Evolutionary conservation across 805 yeast species (phyloP).

Genomic region (Candida peoriensis): DNA sequence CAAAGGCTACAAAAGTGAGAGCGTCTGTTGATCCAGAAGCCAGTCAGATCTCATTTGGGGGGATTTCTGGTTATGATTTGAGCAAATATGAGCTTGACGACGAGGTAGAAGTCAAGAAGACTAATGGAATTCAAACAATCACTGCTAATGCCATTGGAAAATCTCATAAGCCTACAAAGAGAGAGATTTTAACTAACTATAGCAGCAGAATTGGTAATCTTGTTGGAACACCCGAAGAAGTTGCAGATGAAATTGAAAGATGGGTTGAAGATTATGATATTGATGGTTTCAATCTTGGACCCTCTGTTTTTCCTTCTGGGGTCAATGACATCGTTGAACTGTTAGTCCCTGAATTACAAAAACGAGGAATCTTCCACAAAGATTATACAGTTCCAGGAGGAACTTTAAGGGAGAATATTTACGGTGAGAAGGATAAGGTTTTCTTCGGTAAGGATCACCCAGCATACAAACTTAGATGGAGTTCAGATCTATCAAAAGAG

Average conservation of each 20-base stretch:
- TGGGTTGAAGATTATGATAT: conserved; percentile 36
- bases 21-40: not conserved
- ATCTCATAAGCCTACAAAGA: conserved; percentile 12
- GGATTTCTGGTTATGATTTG: not conserved
- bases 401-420: conserved; percentile 20
- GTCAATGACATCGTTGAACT: conserved; percentile 33
- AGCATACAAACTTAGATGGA: conserved; percentile 5
- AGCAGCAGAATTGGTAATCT: conserved; percentile 25
- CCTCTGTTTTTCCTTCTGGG: conserved; percentile 31
- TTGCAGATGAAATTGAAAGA: conserved; percentile 34
- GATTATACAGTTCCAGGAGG: conserved; percentile 32
- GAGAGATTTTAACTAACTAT: conserved; percentile 21
- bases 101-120: not conserved
- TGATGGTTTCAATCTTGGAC: conserved; percentile 39
- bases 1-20: conserved; percentile 8
- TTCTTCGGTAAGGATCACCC: conserved; percentile 21
- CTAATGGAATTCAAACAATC: not conserved
- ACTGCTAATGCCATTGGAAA: conserved; percentile 21
- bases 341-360: conserved; percentile 31
- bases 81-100: conserved; percentile 14
- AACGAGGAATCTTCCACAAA: conserved; percentile 31
- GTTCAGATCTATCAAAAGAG: conserved; percentile 6
- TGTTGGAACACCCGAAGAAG: conserved; percentile 31
- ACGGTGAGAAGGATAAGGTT: conserved; percentile 14
- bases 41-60: not conserved